Percentiles rank a stretch among this genome's conserved stretches.
phyloP scores from a whole-genome alignment of 495 filamentous ascomycete species.

The Hypoxylon fragiforme region DNA sequence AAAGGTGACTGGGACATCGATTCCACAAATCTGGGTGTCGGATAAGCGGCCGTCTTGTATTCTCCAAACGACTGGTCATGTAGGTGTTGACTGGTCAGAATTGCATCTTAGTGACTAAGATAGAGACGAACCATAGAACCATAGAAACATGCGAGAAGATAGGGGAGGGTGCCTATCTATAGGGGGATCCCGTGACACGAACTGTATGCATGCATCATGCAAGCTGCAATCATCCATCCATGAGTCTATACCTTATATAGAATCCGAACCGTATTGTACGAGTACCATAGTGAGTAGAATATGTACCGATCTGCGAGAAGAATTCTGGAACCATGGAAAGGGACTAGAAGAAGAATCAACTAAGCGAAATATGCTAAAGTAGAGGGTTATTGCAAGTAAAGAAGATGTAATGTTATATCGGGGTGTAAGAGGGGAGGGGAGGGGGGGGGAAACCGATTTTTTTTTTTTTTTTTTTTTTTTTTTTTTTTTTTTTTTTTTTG shows the following conservation, averaged over 20 bases:
- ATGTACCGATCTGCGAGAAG: conserved; percentile 23
- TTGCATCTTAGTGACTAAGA: conserved; percentile 12
- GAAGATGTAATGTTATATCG: too few species aligned
- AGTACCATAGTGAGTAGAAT: too few species aligned
- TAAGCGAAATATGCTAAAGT: conserved; percentile 21
- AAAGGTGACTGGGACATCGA: conserved; percentile 17
- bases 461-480: too few species aligned
- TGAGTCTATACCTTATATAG: conserved; percentile 16
- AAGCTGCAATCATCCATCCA: conserved; percentile 33
- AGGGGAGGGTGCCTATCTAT: conserved; percentile 4
- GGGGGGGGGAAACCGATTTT: too few species aligned
- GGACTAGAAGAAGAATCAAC: background rate
- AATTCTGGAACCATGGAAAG: conserved; percentile 21
- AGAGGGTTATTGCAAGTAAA: too few species aligned
- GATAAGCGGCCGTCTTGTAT: conserved; percentile 20
- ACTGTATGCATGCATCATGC: conserved; percentile 33
- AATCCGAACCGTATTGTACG: too few species aligned
- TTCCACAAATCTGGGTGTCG: conserved; percentile 27
- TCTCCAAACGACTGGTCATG: conserved; percentile 29
- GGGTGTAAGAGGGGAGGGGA: too few species aligned
- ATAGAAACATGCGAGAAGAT: background rate
- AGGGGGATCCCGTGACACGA: conserved; percentile 27
- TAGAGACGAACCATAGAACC: background rate
- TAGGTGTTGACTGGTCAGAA: conserved; percentile 27
- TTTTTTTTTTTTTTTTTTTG: too few species aligned